A percentile compares a stretch with the other conserved stretches of the same genome.
Evolutionary conservation across 2,329 filamentous ascomycete genomes (phyloP).

Genomic region (Xylaria sp.): DNA sequence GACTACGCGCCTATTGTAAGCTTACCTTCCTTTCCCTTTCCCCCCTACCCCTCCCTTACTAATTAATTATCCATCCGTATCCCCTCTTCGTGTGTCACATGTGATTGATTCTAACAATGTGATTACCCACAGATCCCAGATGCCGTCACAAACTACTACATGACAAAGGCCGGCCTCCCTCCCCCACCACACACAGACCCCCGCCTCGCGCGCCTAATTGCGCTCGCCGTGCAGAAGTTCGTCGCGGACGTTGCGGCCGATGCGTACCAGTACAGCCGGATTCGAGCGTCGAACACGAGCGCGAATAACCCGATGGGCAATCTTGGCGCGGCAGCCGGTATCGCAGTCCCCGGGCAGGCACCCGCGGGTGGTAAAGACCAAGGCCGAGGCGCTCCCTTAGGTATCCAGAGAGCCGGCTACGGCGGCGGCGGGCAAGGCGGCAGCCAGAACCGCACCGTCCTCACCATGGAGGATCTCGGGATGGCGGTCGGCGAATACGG

Average conservation of each 20-base stretch:
- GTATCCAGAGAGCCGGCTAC: conserved; percentile 80
- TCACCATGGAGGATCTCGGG: conserved; percentile 98
- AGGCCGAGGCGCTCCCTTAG: conserved; percentile 70
- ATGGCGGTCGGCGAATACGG: conserved; percentile 99
- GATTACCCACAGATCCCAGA: conserved; percentile 80
- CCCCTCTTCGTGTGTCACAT: conserved; percentile 13
- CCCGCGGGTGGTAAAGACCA: conserved; percentile 67
- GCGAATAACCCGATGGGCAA: conserved; percentile 93
- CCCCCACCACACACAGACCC: conserved; percentile 91
- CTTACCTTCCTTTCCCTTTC: conserved; percentile 35
- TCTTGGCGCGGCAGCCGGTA: conserved; percentile 78
- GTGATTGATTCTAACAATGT: conserved; percentile 22
- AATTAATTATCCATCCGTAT: neutral
- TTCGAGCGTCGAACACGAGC: conserved; percentile 88
- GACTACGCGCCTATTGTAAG: conserved; percentile 96
- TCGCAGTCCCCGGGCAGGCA: conserved; percentile 71
- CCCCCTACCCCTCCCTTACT: neutral
- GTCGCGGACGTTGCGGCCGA: conserved; percentile 97
- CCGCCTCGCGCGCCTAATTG: conserved; percentile 90
- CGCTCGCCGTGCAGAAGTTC: conserved; percentile 98
- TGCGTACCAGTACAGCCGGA: conserved; percentile 96
- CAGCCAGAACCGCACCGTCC: conserved; percentile 88
- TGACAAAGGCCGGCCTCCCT: conserved; percentile 93
- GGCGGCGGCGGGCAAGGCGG: conserved; percentile 91
- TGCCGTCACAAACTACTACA: conserved; percentile 97